Evolutionary conservation across 2,329 filamentous ascomycete genomes (phyloP).

Genomic region (Taxawa tesnikishii): DNA sequence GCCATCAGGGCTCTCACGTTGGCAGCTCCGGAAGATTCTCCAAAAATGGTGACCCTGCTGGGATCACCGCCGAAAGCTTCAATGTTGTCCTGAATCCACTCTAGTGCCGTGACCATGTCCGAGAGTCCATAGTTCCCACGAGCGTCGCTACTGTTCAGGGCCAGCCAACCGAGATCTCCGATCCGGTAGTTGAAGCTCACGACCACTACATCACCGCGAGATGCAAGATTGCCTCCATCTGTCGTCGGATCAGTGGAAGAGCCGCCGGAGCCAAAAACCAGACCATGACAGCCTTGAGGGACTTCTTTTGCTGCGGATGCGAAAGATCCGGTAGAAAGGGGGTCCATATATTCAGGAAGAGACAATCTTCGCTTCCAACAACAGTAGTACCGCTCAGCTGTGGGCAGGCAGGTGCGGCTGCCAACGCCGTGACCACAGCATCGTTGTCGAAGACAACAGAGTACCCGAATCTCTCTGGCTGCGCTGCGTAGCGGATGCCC

Average conservation of each 20-base stretch:
- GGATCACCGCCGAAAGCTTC: conserved; percentile 11
- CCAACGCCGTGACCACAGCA: conserved; percentile 9
- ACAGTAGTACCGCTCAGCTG: conserved; percentile 9
- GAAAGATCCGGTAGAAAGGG: conserved; percentile 17
- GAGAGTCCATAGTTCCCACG: conserved; percentile 39
- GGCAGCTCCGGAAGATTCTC: conserved; percentile 9
- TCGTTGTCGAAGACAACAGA: conserved; percentile 8
- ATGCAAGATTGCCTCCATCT: conserved; percentile 35
- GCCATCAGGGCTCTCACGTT: conserved; percentile 36
- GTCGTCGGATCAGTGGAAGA: conserved; percentile 31
- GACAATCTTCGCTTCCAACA: conserved; percentile 20
- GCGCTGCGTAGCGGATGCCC: conserved; percentile 10
- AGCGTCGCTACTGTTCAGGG: conserved; percentile 26
- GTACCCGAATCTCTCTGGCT: conserved; percentile 11
- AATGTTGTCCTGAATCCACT: conserved; percentile 11
- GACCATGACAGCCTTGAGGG: conserved; percentile 34
- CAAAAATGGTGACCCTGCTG: conserved; percentile 9
- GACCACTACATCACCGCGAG: conserved; percentile 33
- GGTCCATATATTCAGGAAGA: conserved; percentile 28
- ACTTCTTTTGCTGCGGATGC: conserved; percentile 8
- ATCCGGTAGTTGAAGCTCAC: conserved; percentile 31
- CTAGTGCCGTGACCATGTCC: conserved; percentile 34
- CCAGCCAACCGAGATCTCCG: conserved; percentile 21
- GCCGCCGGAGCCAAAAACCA: conserved; percentile 25
- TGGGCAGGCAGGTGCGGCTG: conserved; percentile 9